Percentiles rank a stretch among this genome's conserved stretches.
Conservation (phyloP, 2,329 filamentous ascomycete genomes). For the Epichloe typhina region DNA sequence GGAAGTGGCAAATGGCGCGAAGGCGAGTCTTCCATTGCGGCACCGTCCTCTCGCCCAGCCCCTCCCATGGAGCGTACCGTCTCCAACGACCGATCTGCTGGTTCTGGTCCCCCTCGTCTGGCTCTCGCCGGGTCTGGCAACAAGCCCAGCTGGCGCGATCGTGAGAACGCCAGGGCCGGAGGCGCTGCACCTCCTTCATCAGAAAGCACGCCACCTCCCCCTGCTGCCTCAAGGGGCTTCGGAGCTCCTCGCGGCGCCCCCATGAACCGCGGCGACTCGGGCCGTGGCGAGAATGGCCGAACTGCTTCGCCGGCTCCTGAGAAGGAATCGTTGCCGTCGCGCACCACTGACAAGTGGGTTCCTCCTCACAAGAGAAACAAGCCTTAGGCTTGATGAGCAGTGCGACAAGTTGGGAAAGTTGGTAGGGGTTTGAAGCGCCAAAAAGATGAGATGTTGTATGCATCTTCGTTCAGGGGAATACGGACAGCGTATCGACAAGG, state of each 20-base stretch:
- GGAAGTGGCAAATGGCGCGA: slow-evolving; percentile 31
- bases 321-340: slow-evolving; percentile 37
- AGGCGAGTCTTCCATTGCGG: slow-evolving; percentile 20
- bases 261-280: slow-evolving; percentile 30
- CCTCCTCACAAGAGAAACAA: slow-evolving; percentile 31
- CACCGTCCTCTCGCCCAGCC: slow-evolving; percentile 15
- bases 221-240: slow-evolving; percentile 27
- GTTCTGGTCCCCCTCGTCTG: slow-evolving; percentile 45
- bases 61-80: slow-evolving; percentile 31
- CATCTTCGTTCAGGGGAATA: not conserved
- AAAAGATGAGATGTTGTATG: not conserved
- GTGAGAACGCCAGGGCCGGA: slow-evolving; percentile 41
- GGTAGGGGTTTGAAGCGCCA: not conserved
- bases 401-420: not conserved
- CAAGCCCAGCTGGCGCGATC: slow-evolving; percentile 62
- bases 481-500: not conserved
- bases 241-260: slow-evolving; percentile 20
- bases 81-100: slow-evolving; percentile 29
- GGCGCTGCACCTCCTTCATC: slow-evolving; percentile 19
- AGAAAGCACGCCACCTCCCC: slow-evolving; percentile 33
- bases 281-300: slow-evolving; percentile 27
- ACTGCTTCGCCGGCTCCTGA: slow-evolving; percentile 29
- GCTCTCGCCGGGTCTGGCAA: slow-evolving; percentile 43
- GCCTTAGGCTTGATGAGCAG: slow-evolving; percentile 7
- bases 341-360: slow-evolving; percentile 46